phyloP scores from a whole-genome alignment of 805 yeast genomes.

The Metschnikowia similis region DNA sequence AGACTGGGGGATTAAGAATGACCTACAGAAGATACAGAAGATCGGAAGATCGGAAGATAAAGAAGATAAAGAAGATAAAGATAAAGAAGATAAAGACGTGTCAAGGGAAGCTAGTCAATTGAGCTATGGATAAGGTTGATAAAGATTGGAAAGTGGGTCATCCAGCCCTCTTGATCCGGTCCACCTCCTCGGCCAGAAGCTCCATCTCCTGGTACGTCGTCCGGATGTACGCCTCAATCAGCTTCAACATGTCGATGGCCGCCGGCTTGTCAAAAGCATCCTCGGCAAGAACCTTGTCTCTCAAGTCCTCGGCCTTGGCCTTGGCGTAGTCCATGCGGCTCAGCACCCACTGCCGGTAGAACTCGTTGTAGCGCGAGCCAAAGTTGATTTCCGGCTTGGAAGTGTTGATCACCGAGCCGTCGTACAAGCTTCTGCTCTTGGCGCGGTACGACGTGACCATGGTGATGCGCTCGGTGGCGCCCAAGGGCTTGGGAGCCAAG shows the following conservation, averaged over 20 bases:
- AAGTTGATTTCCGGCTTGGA: conserved; percentile 37
- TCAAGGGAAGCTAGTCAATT: too few relatives aligned
- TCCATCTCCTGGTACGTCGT: conserved; percentile 17
- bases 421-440: conserved; percentile 24
- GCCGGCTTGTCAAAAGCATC: conserved; percentile 25
- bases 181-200: conserved; percentile 15
- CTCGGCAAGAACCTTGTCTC: conserved; percentile 9
- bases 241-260: conserved; percentile 15
- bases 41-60: too few relatives aligned
- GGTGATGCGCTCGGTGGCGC: conserved; percentile 35
- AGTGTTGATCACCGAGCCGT: conserved; percentile 31
- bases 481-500: conserved; percentile 26
- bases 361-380: conserved; percentile 32
- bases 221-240: conserved; percentile 13
- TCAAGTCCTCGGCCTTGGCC: conserved; percentile 22
- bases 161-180: conserved; percentile 7
- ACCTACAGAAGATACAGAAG: too few relatives aligned
- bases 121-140: too few relatives aligned
- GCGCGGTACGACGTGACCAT: conserved; percentile 41
- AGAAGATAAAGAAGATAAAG: too few relatives aligned
- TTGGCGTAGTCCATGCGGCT: conserved; percentile 26
- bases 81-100: too few relatives aligned
- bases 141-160: neutral
- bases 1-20: too few relatives aligned
- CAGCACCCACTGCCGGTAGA: conserved; percentile 36